Base-by-base conservation (phyloP, 2,329 filamentous ascomycete species). In the Ceratocystis diversiconidia region DNA sequence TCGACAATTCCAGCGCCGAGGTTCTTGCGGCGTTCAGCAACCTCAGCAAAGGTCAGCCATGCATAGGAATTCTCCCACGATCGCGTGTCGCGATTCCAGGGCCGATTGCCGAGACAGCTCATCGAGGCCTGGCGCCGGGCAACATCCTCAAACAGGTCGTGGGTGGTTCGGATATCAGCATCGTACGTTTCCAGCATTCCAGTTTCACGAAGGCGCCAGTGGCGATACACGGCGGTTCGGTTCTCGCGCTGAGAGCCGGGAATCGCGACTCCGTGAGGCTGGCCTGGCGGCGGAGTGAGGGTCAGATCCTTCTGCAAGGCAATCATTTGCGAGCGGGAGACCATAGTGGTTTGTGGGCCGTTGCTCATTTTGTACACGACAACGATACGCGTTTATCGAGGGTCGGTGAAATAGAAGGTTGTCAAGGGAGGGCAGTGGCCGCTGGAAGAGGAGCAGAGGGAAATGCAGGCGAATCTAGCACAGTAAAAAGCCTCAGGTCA, bases 1-100 rank as follows among this genome's bases (percentile, higher is more conserved):
- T 94, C 87, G 48, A 92, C 86, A 61, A 97, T 76, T 67, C 92
- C 94, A 48, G 87, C 88, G 69, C 94, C 94, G 70, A 96, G 83
- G 74, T 94, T 89, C 73, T 87, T 88, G 72, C 89, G 85, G 73
- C 92, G 84, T 76, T 84, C 81, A 68, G 87, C 85, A n/a, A 92
- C 82, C 68, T 94, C 85, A 71, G 80, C 81, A 72, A 95, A 97
- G 67, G 86, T 89, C 71, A 92, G 77, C 91, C 92, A 97, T 67
- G 86, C 80, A 73, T 88, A 99, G 69, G 84, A 83, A 67, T 87
- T 85, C 69, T 82, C 81, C 76, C 84, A 96, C 1, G 82, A 81
- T 77, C 91, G 87, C 61, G 85, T 89, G 46, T 76, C 77, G 2
- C 87, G 75, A 74, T 95, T 86, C 82, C 90, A 97, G 3, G 87